Conservation (phyloP, 2,329 filamentous ascomycete species). For the Colletotrichum magnum region DNA sequence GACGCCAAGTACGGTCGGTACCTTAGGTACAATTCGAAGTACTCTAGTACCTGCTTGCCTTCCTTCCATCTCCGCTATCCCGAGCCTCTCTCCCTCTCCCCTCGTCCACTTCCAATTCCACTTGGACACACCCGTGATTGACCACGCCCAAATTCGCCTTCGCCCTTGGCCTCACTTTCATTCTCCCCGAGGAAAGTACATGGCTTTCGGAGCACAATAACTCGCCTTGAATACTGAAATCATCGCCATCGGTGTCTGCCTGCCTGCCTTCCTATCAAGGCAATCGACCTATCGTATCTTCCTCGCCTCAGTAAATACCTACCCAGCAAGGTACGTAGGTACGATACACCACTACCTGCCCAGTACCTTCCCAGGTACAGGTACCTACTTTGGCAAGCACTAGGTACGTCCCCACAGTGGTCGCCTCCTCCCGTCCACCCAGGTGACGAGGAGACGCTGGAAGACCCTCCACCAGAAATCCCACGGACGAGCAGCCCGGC, state of each 20-base stretch:
- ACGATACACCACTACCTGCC: background rate
- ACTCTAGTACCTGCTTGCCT: no score
- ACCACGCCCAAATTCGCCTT: background rate
- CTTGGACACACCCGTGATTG: conserved; percentile 16
- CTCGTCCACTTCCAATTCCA: conserved; percentile 30
- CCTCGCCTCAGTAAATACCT: no score
- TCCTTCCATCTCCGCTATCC: background rate
- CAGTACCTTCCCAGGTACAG: no score
- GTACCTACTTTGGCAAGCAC: background rate
- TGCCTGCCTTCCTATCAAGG: no score
- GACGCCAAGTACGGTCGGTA: conserved; percentile 7
- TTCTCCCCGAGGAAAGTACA: no score
- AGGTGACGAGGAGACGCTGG: no score
- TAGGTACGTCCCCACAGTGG: conserved; percentile 25
- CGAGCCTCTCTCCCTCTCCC: conserved; percentile 4
- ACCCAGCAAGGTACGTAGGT: no score
- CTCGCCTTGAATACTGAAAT: no score
- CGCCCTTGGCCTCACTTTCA: background rate
- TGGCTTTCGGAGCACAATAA: no score
- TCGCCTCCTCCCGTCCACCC: conserved; percentile 30
- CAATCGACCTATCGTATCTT: no score
- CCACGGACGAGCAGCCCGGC: conserved; percentile 32
- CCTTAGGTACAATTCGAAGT: no score
- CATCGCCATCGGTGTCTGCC: no score
- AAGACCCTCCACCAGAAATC: conserved; percentile 25